Conservation (phyloP, 768 basidiomycete genomes). For the Lentinula sp. region DNA sequence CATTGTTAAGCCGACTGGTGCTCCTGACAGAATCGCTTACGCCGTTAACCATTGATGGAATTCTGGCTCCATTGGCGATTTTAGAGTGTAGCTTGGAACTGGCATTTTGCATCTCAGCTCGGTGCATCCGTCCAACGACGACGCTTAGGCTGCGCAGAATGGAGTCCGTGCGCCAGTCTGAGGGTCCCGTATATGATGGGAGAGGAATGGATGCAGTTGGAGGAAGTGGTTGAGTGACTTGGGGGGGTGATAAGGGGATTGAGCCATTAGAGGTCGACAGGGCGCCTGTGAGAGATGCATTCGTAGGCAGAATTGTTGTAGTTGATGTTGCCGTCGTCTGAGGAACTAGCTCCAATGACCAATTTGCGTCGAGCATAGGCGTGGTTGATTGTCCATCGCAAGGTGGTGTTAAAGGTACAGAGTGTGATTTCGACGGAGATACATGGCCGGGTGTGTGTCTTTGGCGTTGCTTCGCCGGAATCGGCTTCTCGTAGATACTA, state of each 20-base stretch:
- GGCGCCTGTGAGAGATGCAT: neutral
- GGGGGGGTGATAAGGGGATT: neutral
- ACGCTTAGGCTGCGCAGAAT: conserved; percentile 42
- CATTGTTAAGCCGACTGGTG: neutral
- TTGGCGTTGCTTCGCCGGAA: neutral
- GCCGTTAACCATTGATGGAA: neutral
- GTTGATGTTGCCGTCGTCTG: neutral
- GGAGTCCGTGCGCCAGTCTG: conserved; percentile 47
- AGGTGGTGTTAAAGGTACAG: neutral
- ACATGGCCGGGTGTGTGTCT: neutral
- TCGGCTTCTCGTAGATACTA: neutral
- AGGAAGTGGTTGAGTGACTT: neutral
- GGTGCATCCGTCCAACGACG: conserved; percentile 42
- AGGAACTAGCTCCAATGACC: neutral
- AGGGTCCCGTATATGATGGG: conserved; percentile 43
- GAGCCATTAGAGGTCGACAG: neutral
- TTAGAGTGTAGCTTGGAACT: neutral
- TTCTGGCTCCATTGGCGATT: neutral
- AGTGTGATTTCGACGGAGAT: neutral
- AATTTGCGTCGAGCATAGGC: neutral
- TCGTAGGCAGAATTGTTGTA: neutral
- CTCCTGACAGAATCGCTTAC: neutral
- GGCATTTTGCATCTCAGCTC: conserved; percentile 29
- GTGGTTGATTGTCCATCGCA: neutral
- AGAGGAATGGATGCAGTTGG: conserved; percentile 19